phyloP scores from a whole-genome alignment of 1,284 basidiomycete genomes.

The Boletus mariae region DNA sequence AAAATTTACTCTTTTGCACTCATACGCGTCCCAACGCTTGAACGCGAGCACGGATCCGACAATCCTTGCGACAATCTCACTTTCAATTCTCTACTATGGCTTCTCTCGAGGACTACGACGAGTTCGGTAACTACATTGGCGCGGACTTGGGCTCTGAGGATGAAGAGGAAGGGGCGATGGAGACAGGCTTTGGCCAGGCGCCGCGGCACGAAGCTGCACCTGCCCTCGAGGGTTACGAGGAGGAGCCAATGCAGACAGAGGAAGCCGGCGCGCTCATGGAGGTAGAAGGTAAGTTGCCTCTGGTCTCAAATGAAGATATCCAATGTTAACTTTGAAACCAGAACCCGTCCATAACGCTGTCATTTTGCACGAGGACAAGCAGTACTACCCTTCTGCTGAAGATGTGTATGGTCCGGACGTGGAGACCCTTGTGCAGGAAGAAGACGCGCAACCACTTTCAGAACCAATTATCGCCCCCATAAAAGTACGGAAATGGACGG shows the following conservation, averaged over 20 bases:
- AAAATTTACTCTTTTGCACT: slow-evolving; percentile 26
- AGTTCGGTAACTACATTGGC: slow-evolving; percentile 96
- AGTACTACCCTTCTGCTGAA: slow-evolving; percentile 92
- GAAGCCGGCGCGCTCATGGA: slow-evolving; percentile 74
- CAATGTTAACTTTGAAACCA: slow-evolving; percentile 26
- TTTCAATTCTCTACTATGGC: slow-evolving; percentile 47
- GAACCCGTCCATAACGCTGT: slow-evolving; percentile 83
- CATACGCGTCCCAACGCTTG: slow-evolving; percentile 19
- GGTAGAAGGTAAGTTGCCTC: slow-evolving; percentile 62
- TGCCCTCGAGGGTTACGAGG: slow-evolving; percentile 76
- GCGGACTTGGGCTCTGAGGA: slow-evolving; percentile 87
- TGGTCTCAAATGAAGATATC: background rate
- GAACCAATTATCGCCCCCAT: slow-evolving; percentile 96
- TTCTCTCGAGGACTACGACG: slow-evolving; percentile 83
- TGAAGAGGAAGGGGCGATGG: slow-evolving; percentile 62
- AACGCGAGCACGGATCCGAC: background rate
- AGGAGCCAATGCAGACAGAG: slow-evolving; percentile 51
- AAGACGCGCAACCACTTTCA: slow-evolving; percentile 92
- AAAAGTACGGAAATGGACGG: slow-evolving; percentile 87
- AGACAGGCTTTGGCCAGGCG: slow-evolving; percentile 43
- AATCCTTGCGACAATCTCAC: too few relatives aligned
- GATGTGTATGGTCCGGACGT: slow-evolving; percentile 94
- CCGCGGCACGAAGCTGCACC: slow-evolving; percentile 37
- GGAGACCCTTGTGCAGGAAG: slow-evolving; percentile 96
- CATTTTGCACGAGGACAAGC: slow-evolving; percentile 94